phyloP scores from a whole-genome alignment of 768 basidiomycete species.

The Termitomyces sp. region DNA sequence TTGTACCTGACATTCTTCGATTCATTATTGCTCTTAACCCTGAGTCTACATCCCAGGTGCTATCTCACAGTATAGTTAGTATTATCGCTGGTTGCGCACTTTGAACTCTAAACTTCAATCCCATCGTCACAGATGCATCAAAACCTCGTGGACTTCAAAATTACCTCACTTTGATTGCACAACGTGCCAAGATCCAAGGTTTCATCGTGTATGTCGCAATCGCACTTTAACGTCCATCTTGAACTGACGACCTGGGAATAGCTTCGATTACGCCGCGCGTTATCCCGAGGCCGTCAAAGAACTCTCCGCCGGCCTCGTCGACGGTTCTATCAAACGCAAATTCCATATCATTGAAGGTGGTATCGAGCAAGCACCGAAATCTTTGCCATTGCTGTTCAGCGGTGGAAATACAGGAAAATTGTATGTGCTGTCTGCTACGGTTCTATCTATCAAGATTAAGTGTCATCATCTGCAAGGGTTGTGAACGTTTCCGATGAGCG shows the following conservation, averaged over 20 bases:
- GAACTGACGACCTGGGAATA: constrained; percentile 18
- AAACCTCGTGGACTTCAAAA: constrained; percentile 62
- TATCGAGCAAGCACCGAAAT: constrained; percentile 63
- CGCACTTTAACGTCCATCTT: background rate
- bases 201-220: constrained; percentile 64
- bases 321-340: constrained; percentile 72
- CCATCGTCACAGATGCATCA: constrained; percentile 42
- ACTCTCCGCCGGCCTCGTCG: constrained; percentile 49
- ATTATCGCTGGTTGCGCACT: background rate
- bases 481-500: constrained; percentile 50
- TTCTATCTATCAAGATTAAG: background rate
- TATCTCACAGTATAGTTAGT: constrained; percentile 78
- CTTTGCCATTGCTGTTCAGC: constrained; percentile 65
- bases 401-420: constrained; percentile 82
- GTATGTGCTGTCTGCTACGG: constrained; percentile 22
- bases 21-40: background rate
- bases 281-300: constrained; percentile 55
- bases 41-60: constrained; percentile 42
- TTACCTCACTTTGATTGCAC: constrained; percentile 65
- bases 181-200: constrained; percentile 77
- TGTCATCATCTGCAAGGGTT: constrained; percentile 31
- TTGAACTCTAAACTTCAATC: background rate
- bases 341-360: constrained; percentile 75
- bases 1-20: constrained; percentile 27
- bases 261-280: constrained; percentile 67